Evolutionary conservation across 495 filamentous ascomycete species (phyloP), one percentile per base, ranked within the genome.

Genomic region (Lepidopterella palustris): DNA sequence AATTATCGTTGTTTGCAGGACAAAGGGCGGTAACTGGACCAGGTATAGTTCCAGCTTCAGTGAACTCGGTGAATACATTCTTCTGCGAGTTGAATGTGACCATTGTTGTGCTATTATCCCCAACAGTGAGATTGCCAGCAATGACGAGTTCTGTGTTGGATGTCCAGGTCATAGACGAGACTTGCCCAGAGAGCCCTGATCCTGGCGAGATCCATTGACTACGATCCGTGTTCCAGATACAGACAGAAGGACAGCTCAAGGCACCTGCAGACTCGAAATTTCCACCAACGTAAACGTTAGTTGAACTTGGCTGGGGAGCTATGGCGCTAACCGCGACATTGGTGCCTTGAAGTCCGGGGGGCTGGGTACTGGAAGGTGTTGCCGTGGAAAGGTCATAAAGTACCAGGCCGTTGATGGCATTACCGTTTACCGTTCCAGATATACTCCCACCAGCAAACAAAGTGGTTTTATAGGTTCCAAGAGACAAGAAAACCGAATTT

Each of bases 391-490:
- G 79, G 66, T 95, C 84, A 71, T 91, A 97, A 0, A 84, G 75
- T 40, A 96, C 72, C 35, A 97, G 73, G n/a, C 91, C 93, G 61
- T 79, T 83, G 53, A 96, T 74, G 45, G 63, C 67, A 20, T 73
- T 78, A n/a, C 79, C 79, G 53, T 83, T 80, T 31, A 88, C 77
- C 0, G 72, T 84, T 59, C 90, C 93, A 24, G 83, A 83, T 20
- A 99, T 71, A 20, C 79, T 80, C 3, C 93, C 93, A 60, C 91
- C 93, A 45, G 89, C 88, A 70, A 84, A 99, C 3, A 97, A 78
- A 26, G 79, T 81, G 61, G 87, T 82, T 28, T 80, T 79, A 27
- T 85, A 77, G 10, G 89, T 77, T 9, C 77, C 82, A 63, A 97
- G 69, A 5, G 92, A 77, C 29, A 86, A 66, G 71, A 97, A 86